A percentile compares a stretch with the other conserved stretches of the same genome.
Evolutionary conservation across 768 basidiomycete genomes (phyloP).

Genomic region (Kwoniella sp.): DNA sequence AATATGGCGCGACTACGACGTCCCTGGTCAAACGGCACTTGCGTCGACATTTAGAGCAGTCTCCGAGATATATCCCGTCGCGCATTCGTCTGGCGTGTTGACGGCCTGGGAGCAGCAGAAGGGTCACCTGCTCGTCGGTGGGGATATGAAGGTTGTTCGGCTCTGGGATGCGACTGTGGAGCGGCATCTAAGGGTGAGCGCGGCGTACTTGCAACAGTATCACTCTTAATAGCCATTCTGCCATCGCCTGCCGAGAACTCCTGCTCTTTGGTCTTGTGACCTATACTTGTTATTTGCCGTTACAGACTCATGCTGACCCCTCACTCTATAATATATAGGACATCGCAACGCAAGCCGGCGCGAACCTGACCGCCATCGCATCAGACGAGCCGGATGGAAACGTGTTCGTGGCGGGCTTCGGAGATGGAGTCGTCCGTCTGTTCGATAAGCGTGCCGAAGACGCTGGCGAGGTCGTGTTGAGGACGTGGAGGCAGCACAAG

Average conservation of each 20-base stretch:
- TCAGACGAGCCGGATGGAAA: constrained; percentile 76
- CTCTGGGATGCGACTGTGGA: constrained; percentile 96
- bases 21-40: constrained; percentile 75
- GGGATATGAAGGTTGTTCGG: constrained; percentile 83
- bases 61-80: constrained; percentile 70
- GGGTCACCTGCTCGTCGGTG: constrained; percentile 83
- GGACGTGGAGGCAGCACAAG: constrained; percentile 73
- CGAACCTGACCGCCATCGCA: constrained; percentile 80
- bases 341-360: constrained; percentile 82
- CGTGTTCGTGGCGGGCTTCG: constrained; percentile 86
- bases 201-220: no score
- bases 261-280: no score
- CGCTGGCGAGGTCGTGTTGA: constrained; percentile 69
- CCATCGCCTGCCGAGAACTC: no score
- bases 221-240: no score
- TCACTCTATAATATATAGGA: constrained; percentile 62
- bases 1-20: constrained; percentile 89
- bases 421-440: constrained; percentile 82
- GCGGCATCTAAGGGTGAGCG: constrained; percentile 45
- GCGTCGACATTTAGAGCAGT: constrained; percentile 91
- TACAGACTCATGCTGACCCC: constrained; percentile 9
- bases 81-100: constrained; percentile 79
- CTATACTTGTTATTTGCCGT: not conserved
- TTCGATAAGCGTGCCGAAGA: constrained; percentile 85
- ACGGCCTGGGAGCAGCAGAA: constrained; percentile 90